phyloP scores from a whole-genome alignment of 345 rosid genomes.

The Crucihimalaya himalaica region DNA sequence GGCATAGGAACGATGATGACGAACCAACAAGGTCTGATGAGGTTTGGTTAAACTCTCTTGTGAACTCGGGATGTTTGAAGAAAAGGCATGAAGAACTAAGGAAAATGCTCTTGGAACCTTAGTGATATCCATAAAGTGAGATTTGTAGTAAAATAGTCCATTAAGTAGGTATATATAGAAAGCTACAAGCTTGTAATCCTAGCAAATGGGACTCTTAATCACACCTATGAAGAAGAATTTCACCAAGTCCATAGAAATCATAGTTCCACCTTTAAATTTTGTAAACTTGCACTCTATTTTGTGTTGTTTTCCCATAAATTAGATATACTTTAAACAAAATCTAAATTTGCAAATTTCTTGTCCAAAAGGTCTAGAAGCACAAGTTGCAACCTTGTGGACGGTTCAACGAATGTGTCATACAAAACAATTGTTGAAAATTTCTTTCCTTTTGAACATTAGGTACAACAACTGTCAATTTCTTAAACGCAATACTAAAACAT shows the following conservation, averaged over 20 bases:
- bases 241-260: not conserved
- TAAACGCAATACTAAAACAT: not conserved
- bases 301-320: not conserved
- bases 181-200: constrained; percentile 13
- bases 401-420: not conserved
- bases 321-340: not conserved
- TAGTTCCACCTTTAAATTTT: constrained; percentile 6
- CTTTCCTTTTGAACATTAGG: not conserved
- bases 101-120: constrained; percentile 58
- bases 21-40: constrained; percentile 83
- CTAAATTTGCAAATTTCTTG: not conserved
- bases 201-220: constrained; percentile 10
- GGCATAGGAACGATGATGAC: constrained; percentile 98
- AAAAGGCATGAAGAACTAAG: constrained; percentile 44
- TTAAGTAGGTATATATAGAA: constrained; percentile 9
- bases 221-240: not conserved
- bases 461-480: not conserved
- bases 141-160: constrained; percentile 8
- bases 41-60: constrained; percentile 80
- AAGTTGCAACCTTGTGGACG: not conserved
- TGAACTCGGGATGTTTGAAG: constrained; percentile 61
- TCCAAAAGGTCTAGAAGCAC: constrained; percentile 1
- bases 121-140: constrained; percentile 9
- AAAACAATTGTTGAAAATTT: not conserved
- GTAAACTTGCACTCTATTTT: constrained; percentile 11